These are phyloP conservation scores for Aspergillus fijiensis DNA, from an alignment of 2,329 filamentous ascomycete species.

Conservation along the genomic window DNA sequence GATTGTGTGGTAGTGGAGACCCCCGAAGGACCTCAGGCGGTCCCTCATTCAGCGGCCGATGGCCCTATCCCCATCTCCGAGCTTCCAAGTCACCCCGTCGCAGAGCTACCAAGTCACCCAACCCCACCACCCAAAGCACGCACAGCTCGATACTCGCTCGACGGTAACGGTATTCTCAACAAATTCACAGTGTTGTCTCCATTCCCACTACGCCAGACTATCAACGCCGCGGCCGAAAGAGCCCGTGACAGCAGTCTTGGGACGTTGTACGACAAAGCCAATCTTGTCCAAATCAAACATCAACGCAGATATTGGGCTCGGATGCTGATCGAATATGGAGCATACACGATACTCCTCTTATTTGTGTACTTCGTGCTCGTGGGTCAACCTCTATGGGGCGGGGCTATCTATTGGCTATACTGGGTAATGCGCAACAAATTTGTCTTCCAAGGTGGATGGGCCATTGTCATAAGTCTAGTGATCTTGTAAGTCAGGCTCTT, in stretches of 20 bases:
- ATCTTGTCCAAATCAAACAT: slow-evolving; percentile 12
- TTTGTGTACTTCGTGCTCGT: slow-evolving; percentile 51
- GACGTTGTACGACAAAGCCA: slow-evolving; percentile 13
- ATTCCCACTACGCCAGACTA: background rate
- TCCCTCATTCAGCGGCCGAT: background rate
- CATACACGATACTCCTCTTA: slow-evolving; percentile 38
- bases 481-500: slow-evolving; percentile 29
- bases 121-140: background rate
- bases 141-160: background rate
- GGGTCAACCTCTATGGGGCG: slow-evolving; percentile 49
- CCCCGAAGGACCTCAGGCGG: background rate
- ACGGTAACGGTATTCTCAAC: background rate
- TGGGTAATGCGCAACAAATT: slow-evolving; percentile 43
- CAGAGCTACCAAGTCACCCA: background rate
- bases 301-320: slow-evolving; percentile 38
- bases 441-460: slow-evolving; percentile 42
- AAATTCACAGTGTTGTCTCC: background rate
- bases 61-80: background rate
- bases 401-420: slow-evolving; percentile 46
- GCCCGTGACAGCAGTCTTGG: slow-evolving; percentile 7
- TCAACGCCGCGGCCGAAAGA: background rate
- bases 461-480: slow-evolving; percentile 42
- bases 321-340: slow-evolving; percentile 38
- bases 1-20: background rate
- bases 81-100: background rate